Evolutionary conservation across 129 eudicot genomes (phyloP).

Genomic region (Pittosporum tobira): DNA sequence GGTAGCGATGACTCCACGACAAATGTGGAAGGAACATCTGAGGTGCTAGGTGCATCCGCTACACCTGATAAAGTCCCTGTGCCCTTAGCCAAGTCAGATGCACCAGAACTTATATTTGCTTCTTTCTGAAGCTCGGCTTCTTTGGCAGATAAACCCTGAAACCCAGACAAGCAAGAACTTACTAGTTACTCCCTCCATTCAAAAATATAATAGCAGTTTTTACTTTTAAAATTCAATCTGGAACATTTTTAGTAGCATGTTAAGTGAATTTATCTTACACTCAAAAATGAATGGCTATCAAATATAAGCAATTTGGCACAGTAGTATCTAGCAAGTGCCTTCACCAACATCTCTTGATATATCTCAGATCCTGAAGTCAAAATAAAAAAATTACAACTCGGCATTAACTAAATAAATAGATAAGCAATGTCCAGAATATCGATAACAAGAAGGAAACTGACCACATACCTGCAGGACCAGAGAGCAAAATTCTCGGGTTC

Average conservation of each 20-base stretch:
- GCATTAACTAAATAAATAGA: background rate
- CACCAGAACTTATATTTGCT: slow-evolving; percentile 29
- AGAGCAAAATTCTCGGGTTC: slow-evolving; percentile 83
- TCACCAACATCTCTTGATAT: slow-evolving; percentile 86
- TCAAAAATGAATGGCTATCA: slow-evolving; percentile 57
- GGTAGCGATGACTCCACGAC: slow-evolving; percentile 35
- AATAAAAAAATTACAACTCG: background rate
- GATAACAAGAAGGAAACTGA: background rate
- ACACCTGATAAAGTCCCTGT: slow-evolving; percentile 35
- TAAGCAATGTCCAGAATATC: background rate
- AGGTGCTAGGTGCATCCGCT: slow-evolving; percentile 25
- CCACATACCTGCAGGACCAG: slow-evolving; percentile 81
- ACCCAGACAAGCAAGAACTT: slow-evolving; percentile 4
- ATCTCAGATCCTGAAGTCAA: slow-evolving; percentile 65
- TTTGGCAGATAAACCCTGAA: slow-evolving; percentile 56
- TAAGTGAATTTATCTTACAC: slow-evolving; percentile 44
- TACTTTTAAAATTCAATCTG: too few species aligned
- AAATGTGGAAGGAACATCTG: slow-evolving; percentile 23
- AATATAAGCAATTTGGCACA: slow-evolving; percentile 85
- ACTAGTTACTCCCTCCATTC: background rate
- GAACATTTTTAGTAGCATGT: background rate
- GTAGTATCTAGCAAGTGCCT: slow-evolving; percentile 74
- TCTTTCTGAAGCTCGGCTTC: slow-evolving; percentile 62
- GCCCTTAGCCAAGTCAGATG: slow-evolving; percentile 28
- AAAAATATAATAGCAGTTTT: background rate